Conservation (phyloP, 2,329 filamentous ascomycete genomes). For the Akanthomyces muscarius region DNA sequence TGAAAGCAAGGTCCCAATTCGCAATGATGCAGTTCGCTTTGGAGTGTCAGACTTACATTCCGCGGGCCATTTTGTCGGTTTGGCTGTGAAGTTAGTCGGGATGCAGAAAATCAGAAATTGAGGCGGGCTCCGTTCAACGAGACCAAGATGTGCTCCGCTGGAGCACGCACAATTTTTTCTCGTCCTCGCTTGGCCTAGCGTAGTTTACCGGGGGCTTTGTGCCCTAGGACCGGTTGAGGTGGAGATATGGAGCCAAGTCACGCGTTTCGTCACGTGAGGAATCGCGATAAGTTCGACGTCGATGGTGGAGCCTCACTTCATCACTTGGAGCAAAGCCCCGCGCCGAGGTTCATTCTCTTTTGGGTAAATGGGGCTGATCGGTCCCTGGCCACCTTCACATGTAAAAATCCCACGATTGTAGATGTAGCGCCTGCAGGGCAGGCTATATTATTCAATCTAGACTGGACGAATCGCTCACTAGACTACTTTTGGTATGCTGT, state of each 20-base stretch:
- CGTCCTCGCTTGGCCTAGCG: constrained; percentile 24
- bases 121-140: constrained; percentile 20
- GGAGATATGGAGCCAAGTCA: constrained; percentile 6
- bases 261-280: constrained; percentile 15
- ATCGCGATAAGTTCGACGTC: constrained; percentile 1
- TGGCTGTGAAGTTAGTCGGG: constrained; percentile 37
- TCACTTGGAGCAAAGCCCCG: not conserved
- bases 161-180: constrained; percentile 28
- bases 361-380: constrained; percentile 5
- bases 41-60: constrained; percentile 48
- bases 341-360: constrained; percentile 12
- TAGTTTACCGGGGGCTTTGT: constrained; percentile 28
- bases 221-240: constrained; percentile 28
- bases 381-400: constrained; percentile 5
- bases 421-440: constrained; percentile 4
- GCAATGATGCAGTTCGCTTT: not conserved
- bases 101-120: constrained; percentile 31
- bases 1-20: not conserved
- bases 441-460: constrained; percentile 2
- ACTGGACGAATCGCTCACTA: constrained; percentile 13
- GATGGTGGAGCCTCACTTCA: not conserved
- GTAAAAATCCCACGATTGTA: not conserved
- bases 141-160: constrained; percentile 27
- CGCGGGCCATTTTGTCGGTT: constrained; percentile 58
- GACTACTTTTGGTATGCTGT: constrained; percentile 8